Conservation (phyloP, 2,329 filamentous ascomycete genomes). For the Pyrenophora graminea region DNA sequence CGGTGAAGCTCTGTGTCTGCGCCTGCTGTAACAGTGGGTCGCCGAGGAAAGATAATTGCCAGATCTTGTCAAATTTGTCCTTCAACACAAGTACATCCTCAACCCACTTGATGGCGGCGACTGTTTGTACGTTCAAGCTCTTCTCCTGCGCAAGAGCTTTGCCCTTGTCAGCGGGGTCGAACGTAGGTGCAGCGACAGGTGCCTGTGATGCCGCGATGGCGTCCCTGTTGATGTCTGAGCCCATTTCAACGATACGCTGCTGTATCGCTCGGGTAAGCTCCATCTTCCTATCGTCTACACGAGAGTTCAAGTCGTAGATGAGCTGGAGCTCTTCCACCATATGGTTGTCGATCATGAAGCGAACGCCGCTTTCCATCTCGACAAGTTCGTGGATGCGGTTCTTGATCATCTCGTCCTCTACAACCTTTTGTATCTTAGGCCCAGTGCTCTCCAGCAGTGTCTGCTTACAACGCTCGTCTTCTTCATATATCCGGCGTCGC, state of each 20-base stretch:
- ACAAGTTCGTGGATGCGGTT: constrained; percentile 81
- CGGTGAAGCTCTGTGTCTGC: constrained; percentile 82
- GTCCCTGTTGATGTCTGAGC: constrained; percentile 77
- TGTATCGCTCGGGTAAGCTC: constrained; percentile 74
- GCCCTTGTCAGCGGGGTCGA: constrained; percentile 57
- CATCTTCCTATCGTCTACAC: constrained; percentile 75
- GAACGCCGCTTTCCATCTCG: constrained; percentile 82
- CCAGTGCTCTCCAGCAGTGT: constrained; percentile 75
- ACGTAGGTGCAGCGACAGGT: constrained; percentile 50
- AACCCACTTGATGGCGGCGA: constrained; percentile 91
- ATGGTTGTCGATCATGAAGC: constrained; percentile 91
- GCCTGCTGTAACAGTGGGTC: constrained; percentile 81
- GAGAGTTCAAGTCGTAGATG: constrained; percentile 76
- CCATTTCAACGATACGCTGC: constrained; percentile 76
- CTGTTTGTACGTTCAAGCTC: constrained; percentile 74
- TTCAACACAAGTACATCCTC: constrained; percentile 86
- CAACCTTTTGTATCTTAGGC: constrained; percentile 72
- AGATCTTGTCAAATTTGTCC: constrained; percentile 84
- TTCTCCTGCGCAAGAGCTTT: constrained; percentile 52
- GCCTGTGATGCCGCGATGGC: constrained; percentile 60
- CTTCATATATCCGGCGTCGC: constrained; percentile 74
- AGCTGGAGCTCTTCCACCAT: constrained; percentile 76
- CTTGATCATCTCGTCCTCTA: constrained; percentile 80
- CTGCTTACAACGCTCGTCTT: constrained; percentile 79
- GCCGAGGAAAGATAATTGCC: constrained; percentile 70